phyloP scores from a whole-genome alignment of 768 basidiomycete species.

The Kwoniella pini region DNA sequence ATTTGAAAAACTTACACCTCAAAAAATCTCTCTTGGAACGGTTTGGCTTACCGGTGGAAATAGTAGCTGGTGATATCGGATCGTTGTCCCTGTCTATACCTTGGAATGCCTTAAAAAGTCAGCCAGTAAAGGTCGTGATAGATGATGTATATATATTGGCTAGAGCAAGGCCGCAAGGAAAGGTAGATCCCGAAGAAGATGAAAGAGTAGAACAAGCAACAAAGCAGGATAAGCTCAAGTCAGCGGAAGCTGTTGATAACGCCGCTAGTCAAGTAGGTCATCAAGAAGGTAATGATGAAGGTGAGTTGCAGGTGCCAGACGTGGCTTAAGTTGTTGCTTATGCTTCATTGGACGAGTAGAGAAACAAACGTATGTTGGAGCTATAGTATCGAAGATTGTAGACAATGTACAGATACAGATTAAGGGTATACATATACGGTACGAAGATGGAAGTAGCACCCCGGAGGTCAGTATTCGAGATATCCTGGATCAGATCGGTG shows the following conservation, averaged over 20 bases:
- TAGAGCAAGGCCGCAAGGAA: slow-evolving; percentile 67
- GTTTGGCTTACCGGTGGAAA: slow-evolving; percentile 91
- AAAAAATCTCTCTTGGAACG: slow-evolving; percentile 94
- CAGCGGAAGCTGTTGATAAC: slow-evolving; percentile 65
- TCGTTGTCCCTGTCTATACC: slow-evolving; percentile 48
- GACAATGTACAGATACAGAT: slow-evolving; percentile 96
- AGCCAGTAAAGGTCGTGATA: slow-evolving; percentile 84
- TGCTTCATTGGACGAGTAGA: slow-evolving; percentile 45
- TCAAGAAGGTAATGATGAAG: slow-evolving; percentile 48
- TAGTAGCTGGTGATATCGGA: slow-evolving; percentile 70
- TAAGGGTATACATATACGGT: slow-evolving; percentile 92
- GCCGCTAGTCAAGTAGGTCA: slow-evolving; percentile 58
- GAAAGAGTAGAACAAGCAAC: slow-evolving; percentile 75
- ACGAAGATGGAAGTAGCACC: slow-evolving; percentile 91
- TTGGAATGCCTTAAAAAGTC: slow-evolving; percentile 48
- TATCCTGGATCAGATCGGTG: neutral
- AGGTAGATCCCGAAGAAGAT: slow-evolving; percentile 76
- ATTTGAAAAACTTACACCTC: slow-evolving; percentile 64
- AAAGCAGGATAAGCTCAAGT: slow-evolving; percentile 84
- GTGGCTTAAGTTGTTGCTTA: slow-evolving; percentile 12
- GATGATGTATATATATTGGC: slow-evolving; percentile 96
- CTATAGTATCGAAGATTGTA: slow-evolving; percentile 81
- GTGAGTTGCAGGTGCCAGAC: slow-evolving; percentile 22
- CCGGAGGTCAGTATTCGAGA: slow-evolving; percentile 68
- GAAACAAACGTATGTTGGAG: slow-evolving; percentile 79